Evolutionary conservation across 257 asterid genomes (phyloP).

Genomic region (Solanum bukasovii): DNA sequence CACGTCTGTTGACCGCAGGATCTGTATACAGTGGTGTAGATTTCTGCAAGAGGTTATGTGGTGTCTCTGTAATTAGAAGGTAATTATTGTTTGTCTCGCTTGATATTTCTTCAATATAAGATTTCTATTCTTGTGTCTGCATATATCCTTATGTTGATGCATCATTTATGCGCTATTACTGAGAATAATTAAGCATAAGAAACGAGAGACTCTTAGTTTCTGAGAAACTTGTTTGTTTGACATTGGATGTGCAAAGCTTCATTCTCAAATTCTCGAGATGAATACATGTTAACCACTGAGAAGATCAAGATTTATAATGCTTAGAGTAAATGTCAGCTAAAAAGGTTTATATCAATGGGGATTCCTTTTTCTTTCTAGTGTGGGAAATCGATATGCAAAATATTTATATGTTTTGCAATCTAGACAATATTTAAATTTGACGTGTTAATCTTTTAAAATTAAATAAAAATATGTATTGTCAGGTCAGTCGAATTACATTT

Average conservation of each 20-base stretch:
- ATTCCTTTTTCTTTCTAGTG: not conserved
- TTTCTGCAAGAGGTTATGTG: constrained; percentile 94
- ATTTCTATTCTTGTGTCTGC: not conserved
- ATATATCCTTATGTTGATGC: not conserved
- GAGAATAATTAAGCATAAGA: not conserved
- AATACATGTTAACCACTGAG: not conserved
- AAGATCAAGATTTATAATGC: not conserved
- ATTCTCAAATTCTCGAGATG: not conserved
- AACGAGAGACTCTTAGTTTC: not conserved
- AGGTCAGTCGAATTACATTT: not conserved
- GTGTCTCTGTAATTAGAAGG: constrained; percentile 96
- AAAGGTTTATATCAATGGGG: not conserved
- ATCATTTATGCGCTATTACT: not conserved
- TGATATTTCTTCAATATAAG: not conserved
- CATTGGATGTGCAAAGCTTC: not conserved
- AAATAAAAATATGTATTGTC: not conserved
- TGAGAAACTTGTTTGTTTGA: not conserved
- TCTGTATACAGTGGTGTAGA: constrained; percentile 95
- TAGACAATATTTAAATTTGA: not conserved
- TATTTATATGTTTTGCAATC: not conserved
- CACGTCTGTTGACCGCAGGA: constrained; percentile 28
- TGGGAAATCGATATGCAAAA: not conserved
- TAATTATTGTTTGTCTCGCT: constrained; percentile 2
- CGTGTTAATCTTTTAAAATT: not conserved
- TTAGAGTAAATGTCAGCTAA: not conserved